Base-by-base conservation (phyloP, 192 early-diverging fungal species). In the Globomyces pollinis-pini region DNA sequence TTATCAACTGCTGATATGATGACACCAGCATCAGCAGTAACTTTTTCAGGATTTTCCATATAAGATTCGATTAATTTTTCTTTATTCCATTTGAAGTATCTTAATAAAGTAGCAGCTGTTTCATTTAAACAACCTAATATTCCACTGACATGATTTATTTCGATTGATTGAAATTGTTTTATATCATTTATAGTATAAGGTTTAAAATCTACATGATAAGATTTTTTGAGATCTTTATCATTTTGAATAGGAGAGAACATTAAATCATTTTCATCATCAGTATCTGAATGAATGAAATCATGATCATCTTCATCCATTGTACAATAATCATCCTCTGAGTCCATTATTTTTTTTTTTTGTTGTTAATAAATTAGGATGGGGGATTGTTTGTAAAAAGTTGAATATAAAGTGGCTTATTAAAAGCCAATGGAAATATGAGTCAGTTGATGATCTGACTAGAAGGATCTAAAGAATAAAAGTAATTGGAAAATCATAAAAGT, bases 31-130 rank as follows among this genome's bases (percentile, higher is more conserved):
- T 69, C 51, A 28, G 66, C 54, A 34, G 81, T 50, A n/a, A 86
- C 84, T 16, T 66, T 68, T 29, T 81, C 78, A 1, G 83, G 68
- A 53, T 81, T 71, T 59, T 88, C 90, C 76, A 89, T 72, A 65
- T 74, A 81, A 9, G 73, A 73, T 65, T 94, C 91, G 6, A 94
- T 75, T 7, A 94, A 61, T 33, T 73, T 68, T 51, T 94, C 91
- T 68, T 92, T 91, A 73, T 91, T 90, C 88, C 90, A 92, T 64
- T 75, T 68, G 70, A 86, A 91, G 57, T 78, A 68, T 20, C 91
- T 80, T 33, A 94, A 72, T 52, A 94, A 66, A 6, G 86, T 87
- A 0, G 88, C 84, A 5, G 86, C 86, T 58, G 87, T 84, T 41
- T 85, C 71, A 38, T 69, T 62, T 13, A 64, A 42, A 41, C 86